Percentiles rank a stretch among this genome's conserved stretches.
Evolutionary conservation across 2,329 filamentous ascomycete species (phyloP).

Genomic region (Monosporascus sp.): DNA sequence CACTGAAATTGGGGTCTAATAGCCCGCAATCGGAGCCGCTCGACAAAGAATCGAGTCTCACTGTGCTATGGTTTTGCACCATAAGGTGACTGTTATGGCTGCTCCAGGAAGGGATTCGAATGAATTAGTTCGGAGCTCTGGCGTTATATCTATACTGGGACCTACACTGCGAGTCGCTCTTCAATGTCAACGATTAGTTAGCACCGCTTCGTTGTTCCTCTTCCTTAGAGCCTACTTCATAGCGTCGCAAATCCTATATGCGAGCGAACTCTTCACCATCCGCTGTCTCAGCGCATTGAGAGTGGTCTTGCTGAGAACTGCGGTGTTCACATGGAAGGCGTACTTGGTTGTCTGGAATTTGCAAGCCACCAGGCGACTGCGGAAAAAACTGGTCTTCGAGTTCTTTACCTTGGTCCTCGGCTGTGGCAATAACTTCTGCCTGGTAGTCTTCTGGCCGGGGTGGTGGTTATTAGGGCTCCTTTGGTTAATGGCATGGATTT

Average conservation of each 20-base stretch:
- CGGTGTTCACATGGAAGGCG: constrained; percentile 11
- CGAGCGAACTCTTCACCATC: constrained; percentile 24
- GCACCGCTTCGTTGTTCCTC: constrained; percentile 25
- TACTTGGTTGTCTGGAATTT: constrained; percentile 32
- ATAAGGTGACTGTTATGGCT: constrained; percentile 32
- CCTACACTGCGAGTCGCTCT: constrained; percentile 30
- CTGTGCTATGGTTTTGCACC: constrained; percentile 4
- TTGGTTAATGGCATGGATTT: constrained; percentile 29
- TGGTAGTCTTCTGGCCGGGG: constrained; percentile 53
- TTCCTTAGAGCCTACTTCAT: constrained; percentile 27
- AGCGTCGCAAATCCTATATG: constrained; percentile 22
- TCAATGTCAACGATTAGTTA: constrained; percentile 30
- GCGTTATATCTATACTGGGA: constrained; percentile 26
- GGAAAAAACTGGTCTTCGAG: constrained; percentile 46
- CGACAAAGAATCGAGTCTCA: background rate
- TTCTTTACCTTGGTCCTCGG: constrained; percentile 47
- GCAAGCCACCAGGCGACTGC: constrained; percentile 23
- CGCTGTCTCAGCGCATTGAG: constrained; percentile 24
- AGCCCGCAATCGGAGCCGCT: background rate
- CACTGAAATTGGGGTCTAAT: background rate
- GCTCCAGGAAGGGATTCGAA: constrained; percentile 31
- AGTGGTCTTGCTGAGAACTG: constrained; percentile 3
- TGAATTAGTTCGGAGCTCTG: constrained; percentile 23
- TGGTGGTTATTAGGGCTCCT: constrained; percentile 43
- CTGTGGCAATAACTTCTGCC: constrained; percentile 41